phyloP scores from a whole-genome alignment of 768 basidiomycete genomes.

The Lentinula sp. region DNA sequence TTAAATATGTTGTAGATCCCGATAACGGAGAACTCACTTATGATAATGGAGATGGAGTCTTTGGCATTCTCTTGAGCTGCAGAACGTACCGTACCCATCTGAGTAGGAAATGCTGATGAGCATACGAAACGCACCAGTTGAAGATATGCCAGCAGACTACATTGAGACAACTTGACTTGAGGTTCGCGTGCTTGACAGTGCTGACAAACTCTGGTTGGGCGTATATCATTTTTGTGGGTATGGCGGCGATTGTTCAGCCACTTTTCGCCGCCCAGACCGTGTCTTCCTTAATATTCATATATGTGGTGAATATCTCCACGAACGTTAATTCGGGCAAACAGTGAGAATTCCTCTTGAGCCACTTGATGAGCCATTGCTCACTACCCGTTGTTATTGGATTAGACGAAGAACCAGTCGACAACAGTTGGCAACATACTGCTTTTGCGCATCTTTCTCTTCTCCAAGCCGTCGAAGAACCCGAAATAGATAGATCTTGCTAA shows the following conservation, averaged over 20 bases:
- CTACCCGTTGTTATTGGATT: neutral
- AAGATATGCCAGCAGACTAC: neutral
- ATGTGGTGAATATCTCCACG: neutral
- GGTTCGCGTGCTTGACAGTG: conserved; percentile 8
- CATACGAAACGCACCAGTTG: neutral
- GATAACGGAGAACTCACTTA: too few relatives aligned
- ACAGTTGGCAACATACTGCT: neutral
- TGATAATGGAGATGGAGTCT: too few relatives aligned
- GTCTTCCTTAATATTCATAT: conserved; percentile 3
- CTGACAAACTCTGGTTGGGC: conserved; percentile 11
- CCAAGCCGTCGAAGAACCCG: neutral
- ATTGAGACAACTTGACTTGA: neutral
- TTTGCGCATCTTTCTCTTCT: neutral
- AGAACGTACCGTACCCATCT: too few relatives aligned
- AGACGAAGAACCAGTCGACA: neutral
- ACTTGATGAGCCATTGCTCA: conserved; percentile 13
- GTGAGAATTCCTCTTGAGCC: conserved; percentile 15
- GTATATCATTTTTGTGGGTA: conserved; percentile 12
- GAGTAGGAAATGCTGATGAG: too few relatives aligned
- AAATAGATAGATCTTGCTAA: neutral
- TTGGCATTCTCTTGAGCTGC: too few relatives aligned
- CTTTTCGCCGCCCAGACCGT: conserved; percentile 13
- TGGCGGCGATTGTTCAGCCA: conserved; percentile 13
- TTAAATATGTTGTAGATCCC: too few relatives aligned
- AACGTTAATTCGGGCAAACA: neutral